Percentiles rank a stretch among this genome's conserved stretches.
Evolutionary conservation across 2,329 filamentous ascomycete genomes (phyloP).

Genomic region (Hypomyces rosellus): DNA sequence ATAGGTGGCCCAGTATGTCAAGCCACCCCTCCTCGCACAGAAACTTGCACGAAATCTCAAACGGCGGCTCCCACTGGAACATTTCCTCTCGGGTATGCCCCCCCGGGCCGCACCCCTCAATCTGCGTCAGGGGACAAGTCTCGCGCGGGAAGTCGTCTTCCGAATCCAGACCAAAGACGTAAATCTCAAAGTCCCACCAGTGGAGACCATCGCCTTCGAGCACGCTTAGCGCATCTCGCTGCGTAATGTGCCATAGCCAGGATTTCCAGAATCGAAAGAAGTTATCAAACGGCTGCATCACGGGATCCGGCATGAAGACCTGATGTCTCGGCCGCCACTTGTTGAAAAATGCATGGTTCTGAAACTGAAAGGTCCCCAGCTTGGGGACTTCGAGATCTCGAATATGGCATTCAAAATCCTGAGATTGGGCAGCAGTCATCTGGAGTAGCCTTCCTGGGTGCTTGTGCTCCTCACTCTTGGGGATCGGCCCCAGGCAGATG

Average conservation of each 20-base stretch:
- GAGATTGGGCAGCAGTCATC: slow-evolving; percentile 6
- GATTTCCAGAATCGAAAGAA: slow-evolving; percentile 6
- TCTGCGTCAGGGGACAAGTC: neutral
- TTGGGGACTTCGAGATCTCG: slow-evolving; percentile 1
- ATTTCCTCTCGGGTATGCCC: slow-evolving; percentile 5
- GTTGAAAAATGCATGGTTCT: slow-evolving; percentile 7
- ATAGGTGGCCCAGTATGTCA: neutral
- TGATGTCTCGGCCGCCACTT: slow-evolving; percentile 1
- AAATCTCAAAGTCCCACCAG: slow-evolving; percentile 10
- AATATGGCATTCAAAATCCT: slow-evolving; percentile 8
- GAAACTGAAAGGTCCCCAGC: neutral
- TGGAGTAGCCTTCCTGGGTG: neutral
- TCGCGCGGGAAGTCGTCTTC: too few relatives aligned
- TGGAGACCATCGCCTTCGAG: neutral
- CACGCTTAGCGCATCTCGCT: neutral
- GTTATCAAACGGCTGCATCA: neutral
- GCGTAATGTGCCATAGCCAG: slow-evolving; percentile 4
- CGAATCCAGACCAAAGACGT: neutral
- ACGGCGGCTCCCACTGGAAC: slow-evolving; percentile 4
- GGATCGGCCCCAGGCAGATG: slow-evolving; percentile 6
- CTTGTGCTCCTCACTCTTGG: neutral
- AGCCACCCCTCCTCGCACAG: slow-evolving; percentile 7
- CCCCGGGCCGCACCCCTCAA: neutral
- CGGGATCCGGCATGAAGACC: neutral
- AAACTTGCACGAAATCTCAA: slow-evolving; percentile 6